Base-by-base conservation (phyloP, 805 yeast genomes). In the Saccharomycopsis vini region DNA sequence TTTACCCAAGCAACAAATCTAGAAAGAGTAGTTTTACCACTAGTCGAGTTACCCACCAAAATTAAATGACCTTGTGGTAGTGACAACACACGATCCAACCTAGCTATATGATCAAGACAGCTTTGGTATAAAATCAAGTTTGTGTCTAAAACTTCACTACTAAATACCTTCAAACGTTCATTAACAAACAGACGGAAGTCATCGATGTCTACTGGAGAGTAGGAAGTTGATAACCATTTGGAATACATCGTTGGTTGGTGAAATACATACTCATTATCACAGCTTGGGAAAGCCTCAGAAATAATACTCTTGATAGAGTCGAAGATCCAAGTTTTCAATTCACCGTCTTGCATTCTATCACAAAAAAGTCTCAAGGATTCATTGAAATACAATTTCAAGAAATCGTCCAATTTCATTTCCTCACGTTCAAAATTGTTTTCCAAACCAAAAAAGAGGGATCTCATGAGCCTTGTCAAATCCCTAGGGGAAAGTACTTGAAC, bases 11-110 rank as follows among this genome's bases (percentile, higher is more conserved):
- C 77, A 3, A 85, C 95, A 68, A 90, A 90, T 49, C 77, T 73
- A 0, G 83, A 68, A 43, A 88, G 55, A 0, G 89, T 79, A 0
- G 86, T 72, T 58, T 84, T 85, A 1, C 97, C 97, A 52, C 88
- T 76, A 1, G 94, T 74, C 43, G 86, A 72, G 1, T 85, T 76
- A 0, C 97, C 97, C 18, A 85, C 81, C 32, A 90, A 58, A 50
- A 90, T 84, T 68, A 85, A 60, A 59, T 90, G 97, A 0, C 97
- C 97, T 55, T 89, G 97, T 0, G 81, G 79, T 54, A 87, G 95
- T 42, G 79, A 71, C 39, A 90, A 59, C 0, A 86, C 90, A 45
- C 97, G 64, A 54, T 89, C 95, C 39, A 89, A 76, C 46, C 95
- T 62, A 22, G 90, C 62, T 19, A 81, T 69, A 56, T 88, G 88